Evolutionary conservation across 768 basidiomycete species (phyloP).

Genomic region (Suillus weaverae): DNA sequence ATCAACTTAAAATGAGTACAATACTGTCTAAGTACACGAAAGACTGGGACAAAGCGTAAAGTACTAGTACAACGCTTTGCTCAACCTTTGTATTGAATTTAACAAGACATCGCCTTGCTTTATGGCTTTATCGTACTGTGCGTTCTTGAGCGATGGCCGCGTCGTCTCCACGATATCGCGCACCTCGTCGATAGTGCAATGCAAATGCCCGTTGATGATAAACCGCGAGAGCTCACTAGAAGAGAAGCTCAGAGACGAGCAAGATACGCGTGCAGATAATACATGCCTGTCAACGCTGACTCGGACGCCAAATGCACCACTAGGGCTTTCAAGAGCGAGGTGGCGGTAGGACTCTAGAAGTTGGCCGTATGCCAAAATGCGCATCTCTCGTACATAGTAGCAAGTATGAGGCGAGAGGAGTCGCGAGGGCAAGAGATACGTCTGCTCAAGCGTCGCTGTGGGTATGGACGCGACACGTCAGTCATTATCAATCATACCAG

Average conservation of each 20-base stretch:
- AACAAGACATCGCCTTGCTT: constrained; percentile 89
- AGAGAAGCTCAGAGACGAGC: neutral
- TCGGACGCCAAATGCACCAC: constrained; percentile 86
- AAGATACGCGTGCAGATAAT: neutral
- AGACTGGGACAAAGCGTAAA: neutral
- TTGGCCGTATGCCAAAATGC: constrained; percentile 90
- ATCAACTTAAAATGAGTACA: neutral
- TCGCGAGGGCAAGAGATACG: constrained; percentile 83
- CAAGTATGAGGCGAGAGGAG: constrained; percentile 83
- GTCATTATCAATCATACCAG: constrained; percentile 10
- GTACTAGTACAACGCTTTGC: constrained; percentile 75
- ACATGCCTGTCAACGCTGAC: constrained; percentile 85
- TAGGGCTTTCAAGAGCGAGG: constrained; percentile 84
- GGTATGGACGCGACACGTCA: constrained; percentile 1
- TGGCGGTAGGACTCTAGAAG: constrained; percentile 87
- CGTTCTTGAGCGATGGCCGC: constrained; percentile 70
- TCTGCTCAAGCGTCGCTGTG: constrained; percentile 84
- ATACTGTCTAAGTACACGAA: neutral
- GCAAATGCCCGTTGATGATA: constrained; percentile 83
- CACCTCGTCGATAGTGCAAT: constrained; percentile 94
- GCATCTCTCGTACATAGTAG: constrained; percentile 94
- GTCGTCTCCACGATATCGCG: constrained; percentile 92
- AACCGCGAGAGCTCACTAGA: constrained; percentile 85
- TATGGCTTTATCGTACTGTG: constrained; percentile 90
- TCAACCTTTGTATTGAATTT: constrained; percentile 83